Base-by-base conservation (phyloP, 2,329 filamentous ascomycete genomes). In the Diaporthe amygdali region DNA sequence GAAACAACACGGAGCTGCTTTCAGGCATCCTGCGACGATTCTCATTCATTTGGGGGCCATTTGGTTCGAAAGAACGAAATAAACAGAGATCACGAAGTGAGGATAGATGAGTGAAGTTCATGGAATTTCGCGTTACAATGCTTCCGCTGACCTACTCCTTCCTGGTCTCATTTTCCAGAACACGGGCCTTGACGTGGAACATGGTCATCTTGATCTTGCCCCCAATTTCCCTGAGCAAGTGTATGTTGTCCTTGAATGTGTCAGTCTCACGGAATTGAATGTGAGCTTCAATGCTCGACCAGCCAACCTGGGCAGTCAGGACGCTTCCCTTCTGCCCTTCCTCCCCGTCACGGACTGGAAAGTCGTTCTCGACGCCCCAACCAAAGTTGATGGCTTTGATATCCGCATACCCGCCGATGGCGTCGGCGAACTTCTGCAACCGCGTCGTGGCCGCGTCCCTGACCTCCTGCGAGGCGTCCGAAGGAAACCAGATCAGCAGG, bases 271-370 rank as follows among this genome's bases (percentile, higher is more conserved):
- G 75, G 71, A 80, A 84, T 64, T 76, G 75, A 70, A 76, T 70
- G 56, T 84, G 83, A 34, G 79, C 79, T 46, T 83, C 80, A 1
- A 82, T 73, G 41, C 79, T 82, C 0, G 79, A 74, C 82, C 82
- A 84, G 0, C 81, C 81, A 15, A 84, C 77, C 2, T 82, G 75
- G 0, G 73, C 75, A 0, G 72, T 64, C 1, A 79, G 68, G 68
- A 80, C 64, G 7, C 71, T 76, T 0, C 78, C 78, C 1, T 74
- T 74, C 46, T 77, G 76, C 17, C 75, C 69, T 70, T 80, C 72
- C 15, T 79, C 74, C 44, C 78, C 76, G 55, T 76, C 51, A 41
- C 74, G 74, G 2, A 81, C 54, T 2, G 79, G 73, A 7, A 81
- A 76, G 55, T 82, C 77, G 2, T 76, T 76, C 59, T 82, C 80